Conservation (phyloP, 805 yeast species). For the Yamadazyma kitorensis region DNA sequence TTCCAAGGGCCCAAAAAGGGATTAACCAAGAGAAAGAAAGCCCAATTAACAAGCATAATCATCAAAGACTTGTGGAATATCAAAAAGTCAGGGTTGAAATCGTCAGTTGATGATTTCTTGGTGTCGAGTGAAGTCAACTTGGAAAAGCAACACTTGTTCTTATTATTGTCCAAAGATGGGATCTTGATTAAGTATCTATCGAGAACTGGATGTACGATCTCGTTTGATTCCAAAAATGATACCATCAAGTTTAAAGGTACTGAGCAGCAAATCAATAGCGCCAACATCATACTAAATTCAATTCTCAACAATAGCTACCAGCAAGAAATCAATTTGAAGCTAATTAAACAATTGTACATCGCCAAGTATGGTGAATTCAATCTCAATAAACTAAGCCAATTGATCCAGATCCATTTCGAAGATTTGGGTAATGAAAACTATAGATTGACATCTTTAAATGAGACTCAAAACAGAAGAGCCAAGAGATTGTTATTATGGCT, state of each 20-base stretch:
- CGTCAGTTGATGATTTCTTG: conserved; percentile 30
- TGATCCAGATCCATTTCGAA: conserved; percentile 36
- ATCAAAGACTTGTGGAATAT: conserved; percentile 12
- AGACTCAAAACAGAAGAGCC: conserved; percentile 29
- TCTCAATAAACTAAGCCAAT: conserved; percentile 23
- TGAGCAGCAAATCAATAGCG: conserved; percentile 39
- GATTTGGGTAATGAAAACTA: conserved; percentile 24
- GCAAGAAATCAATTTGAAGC: conserved; percentile 31
- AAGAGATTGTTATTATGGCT: conserved; percentile 40
- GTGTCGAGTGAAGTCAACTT: conserved; percentile 30
- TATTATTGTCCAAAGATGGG: conserved; percentile 39
- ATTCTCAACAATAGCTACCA: conserved; percentile 25
- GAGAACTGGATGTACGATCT: conserved; percentile 38
- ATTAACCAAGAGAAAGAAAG: conserved; percentile 3
- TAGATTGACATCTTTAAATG: conserved; percentile 27
- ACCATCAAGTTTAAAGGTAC: conserved; percentile 41
- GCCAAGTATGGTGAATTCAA: conserved; percentile 27
- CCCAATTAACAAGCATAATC: conserved; percentile 8
- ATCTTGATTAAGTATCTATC: conserved; percentile 37
- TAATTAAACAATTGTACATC: conserved; percentile 22
- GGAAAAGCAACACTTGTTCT: conserved; percentile 36
- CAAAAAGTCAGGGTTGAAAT: conserved; percentile 14
- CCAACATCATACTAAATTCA: conserved; percentile 37
- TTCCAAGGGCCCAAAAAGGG: conserved; percentile 7
- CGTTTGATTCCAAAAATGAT: conserved; percentile 27